Conservation (phyloP, 2,329 filamentous ascomycete species). For the Leptographium galeiforme region DNA sequence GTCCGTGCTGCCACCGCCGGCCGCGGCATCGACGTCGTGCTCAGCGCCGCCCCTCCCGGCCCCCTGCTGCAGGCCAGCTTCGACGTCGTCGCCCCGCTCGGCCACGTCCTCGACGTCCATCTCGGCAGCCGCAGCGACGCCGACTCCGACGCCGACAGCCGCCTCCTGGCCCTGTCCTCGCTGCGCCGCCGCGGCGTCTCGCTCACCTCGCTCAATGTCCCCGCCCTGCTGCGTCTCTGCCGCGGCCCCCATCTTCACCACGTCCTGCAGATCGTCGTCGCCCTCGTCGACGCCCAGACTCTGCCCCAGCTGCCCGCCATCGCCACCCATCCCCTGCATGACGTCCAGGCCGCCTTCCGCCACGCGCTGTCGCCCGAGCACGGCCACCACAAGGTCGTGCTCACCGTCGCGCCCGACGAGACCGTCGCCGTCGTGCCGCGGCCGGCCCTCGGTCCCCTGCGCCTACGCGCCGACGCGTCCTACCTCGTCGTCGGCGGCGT, state of each 20-base stretch:
- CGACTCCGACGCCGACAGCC: background rate
- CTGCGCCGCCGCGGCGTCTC: background rate
- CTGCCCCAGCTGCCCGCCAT: background rate
- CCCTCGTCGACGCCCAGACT: background rate
- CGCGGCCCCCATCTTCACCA: background rate
- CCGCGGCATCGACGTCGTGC: conserved; percentile 22
- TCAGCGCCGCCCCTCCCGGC: conserved; percentile 26
- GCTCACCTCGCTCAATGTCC: background rate
- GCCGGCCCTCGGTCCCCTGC: background rate
- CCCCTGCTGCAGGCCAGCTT: conserved; percentile 27
- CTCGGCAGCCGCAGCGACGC: too few relatives aligned
- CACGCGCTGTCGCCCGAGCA: conserved; percentile 5
- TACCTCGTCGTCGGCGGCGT: conserved; percentile 25
- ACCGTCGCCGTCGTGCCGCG: background rate
- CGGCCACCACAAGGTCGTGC: background rate
- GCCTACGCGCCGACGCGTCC: conserved; percentile 6
- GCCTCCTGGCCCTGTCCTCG: background rate
- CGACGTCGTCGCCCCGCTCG: conserved; percentile 27
- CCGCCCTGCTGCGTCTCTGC: background rate
- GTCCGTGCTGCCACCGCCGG: conserved; percentile 16
- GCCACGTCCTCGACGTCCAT: conserved; percentile 3
- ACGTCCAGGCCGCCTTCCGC: conserved; percentile 18
- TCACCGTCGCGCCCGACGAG: background rate
- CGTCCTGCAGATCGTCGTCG: background rate
- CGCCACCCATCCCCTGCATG: background rate